A percentile compares a stretch with the other conserved stretches of the same genome.
These are phyloP conservation scores for Lentinula guzmanii DNA, from an alignment of 768 basidiomycete genomes.

Conservation along the genomic window DNA sequence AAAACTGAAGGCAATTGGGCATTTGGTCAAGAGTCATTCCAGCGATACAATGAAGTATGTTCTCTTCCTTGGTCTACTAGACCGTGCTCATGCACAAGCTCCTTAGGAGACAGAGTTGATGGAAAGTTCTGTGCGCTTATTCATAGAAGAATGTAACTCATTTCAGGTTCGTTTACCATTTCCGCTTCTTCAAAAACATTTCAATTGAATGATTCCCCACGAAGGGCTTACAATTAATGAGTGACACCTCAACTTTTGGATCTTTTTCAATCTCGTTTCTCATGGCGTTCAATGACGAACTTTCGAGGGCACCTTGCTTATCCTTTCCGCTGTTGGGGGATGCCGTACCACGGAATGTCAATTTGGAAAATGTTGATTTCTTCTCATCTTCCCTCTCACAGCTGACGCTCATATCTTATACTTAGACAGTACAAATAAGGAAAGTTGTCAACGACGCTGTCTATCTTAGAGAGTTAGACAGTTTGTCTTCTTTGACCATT, in stretches of 20 bases:
- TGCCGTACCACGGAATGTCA: constrained; percentile 23
- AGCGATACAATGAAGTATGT: constrained; percentile 49
- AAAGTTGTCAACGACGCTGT: constrained; percentile 59
- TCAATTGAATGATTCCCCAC: neutral
- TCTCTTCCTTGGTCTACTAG: neutral
- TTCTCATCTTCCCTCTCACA: neutral
- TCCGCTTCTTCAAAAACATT: neutral
- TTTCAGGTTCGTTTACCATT: constrained; percentile 48
- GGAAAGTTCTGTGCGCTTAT: constrained; percentile 60
- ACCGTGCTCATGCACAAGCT: neutral
- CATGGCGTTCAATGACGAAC: constrained; percentile 60
- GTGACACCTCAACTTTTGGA: constrained; percentile 59
- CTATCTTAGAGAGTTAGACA: constrained; percentile 43
- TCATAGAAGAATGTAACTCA: constrained; percentile 72
- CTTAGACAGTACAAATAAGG: constrained; percentile 29
- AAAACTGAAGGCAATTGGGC: constrained; percentile 50
- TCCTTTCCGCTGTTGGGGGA: constrained; percentile 54
- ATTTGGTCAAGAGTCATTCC: constrained; percentile 44
- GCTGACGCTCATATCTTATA: constrained; percentile 8
- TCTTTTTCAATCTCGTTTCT: constrained; percentile 58
- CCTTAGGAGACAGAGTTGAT: constrained; percentile 58
- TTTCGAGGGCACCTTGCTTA: constrained; percentile 53
- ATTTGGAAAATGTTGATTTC: constrained; percentile 17
- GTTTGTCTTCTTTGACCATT: constrained; percentile 42
- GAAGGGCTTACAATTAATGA: constrained; percentile 66